phyloP scores from a whole-genome alignment of 352 stramenopile species.

The Detonula confervacea region DNA sequence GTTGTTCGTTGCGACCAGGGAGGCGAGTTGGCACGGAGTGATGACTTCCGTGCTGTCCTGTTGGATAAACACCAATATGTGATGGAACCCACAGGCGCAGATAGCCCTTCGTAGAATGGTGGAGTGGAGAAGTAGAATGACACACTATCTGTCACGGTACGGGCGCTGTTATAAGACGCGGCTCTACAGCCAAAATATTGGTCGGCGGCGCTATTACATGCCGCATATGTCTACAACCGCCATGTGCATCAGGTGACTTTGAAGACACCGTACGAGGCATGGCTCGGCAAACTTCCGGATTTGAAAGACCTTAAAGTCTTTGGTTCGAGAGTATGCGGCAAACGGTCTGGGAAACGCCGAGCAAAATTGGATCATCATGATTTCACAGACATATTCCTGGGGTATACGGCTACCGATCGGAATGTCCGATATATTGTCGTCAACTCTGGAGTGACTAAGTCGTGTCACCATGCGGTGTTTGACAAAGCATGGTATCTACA shows the following conservation, averaged over 20 bases:
- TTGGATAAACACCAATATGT: background rate
- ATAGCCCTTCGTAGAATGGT: slow-evolving; percentile 19
- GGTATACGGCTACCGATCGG: slow-evolving; percentile 39
- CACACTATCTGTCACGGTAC: slow-evolving; percentile 1
- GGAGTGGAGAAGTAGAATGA: slow-evolving; percentile 15
- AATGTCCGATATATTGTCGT: slow-evolving; percentile 42
- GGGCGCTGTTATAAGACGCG: slow-evolving; percentile 20
- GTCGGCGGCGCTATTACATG: slow-evolving; percentile 24
- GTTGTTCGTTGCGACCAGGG: slow-evolving; percentile 29
- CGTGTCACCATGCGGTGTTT: slow-evolving; percentile 34
- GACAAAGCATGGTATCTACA: slow-evolving; percentile 50
- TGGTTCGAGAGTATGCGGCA: background rate
- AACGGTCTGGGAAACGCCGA: background rate
- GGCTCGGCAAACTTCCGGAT: background rate
- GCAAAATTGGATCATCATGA: slow-evolving; percentile 36
- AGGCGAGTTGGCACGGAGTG: slow-evolving; percentile 15
- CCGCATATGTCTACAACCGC: slow-evolving; percentile 22
- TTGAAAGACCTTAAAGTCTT: background rate
- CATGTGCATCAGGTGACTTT: background rate
- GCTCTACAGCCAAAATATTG: slow-evolving; percentile 10
- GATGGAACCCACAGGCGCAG: slow-evolving; percentile 27
- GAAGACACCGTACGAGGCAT: background rate
- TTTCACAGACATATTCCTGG: slow-evolving; percentile 60
- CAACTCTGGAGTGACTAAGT: slow-evolving; percentile 7
- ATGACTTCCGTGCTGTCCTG: slow-evolving; percentile 6